Conservation (phyloP, 169 alveolate species). For the Besnoitia besnoiti region DNA sequence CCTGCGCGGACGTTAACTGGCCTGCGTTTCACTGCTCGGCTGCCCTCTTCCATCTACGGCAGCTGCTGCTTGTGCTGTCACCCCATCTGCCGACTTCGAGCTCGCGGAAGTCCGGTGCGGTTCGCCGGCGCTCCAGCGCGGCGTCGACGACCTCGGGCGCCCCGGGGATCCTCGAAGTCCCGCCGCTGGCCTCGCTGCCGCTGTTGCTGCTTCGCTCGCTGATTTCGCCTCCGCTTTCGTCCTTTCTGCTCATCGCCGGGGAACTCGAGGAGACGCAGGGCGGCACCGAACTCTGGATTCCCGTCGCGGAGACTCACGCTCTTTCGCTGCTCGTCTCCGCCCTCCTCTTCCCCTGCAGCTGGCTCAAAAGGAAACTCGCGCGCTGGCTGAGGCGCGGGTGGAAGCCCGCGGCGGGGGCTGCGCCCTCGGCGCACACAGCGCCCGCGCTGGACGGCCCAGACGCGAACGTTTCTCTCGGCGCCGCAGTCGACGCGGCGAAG, state of each 20-base stretch:
- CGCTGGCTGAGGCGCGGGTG: too few relatives aligned
- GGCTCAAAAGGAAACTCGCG: background rate
- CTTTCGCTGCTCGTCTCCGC: background rate
- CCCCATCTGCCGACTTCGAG: background rate
- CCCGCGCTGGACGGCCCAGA: background rate
- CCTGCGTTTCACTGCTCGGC: slow-evolving; percentile 5
- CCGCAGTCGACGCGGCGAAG: background rate
- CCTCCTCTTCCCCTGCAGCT: background rate
- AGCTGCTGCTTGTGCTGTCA: slow-evolving; percentile 9
- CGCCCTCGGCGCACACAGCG: background rate
- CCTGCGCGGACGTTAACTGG: background rate
- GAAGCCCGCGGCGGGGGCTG: too few relatives aligned
- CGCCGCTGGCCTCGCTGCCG: background rate
- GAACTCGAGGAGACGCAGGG: slow-evolving; percentile 16
- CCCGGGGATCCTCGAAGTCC: background rate
- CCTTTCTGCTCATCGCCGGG: slow-evolving; percentile 2
- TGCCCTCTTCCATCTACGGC: background rate
- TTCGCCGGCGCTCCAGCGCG: background rate
- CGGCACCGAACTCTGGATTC: slow-evolving; percentile 34
- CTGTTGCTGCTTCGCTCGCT: background rate
- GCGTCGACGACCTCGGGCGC: background rate
- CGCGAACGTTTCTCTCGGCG: background rate
- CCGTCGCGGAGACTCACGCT: background rate
- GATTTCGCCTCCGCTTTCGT: slow-evolving; percentile 4
- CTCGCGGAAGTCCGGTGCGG: background rate